Base-by-base conservation (phyloP, 2,329 filamentous ascomycete species). In the Fusarium annulatum region DNA sequence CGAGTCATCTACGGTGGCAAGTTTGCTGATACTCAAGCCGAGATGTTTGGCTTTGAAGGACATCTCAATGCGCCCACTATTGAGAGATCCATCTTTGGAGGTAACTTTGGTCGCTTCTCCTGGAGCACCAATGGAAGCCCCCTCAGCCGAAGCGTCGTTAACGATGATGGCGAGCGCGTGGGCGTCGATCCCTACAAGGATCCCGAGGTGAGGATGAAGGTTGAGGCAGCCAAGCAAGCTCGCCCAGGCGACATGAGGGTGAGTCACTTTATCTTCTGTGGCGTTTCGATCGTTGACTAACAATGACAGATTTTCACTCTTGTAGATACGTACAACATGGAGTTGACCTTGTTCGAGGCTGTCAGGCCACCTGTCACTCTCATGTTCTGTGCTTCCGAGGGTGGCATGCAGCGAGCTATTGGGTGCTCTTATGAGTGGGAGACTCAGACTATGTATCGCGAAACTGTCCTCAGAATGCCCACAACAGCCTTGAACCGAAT, bases 281-380 rank as follows among this genome's bases (percentile, higher is more conserved):
- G 2, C n/a, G 21, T 12, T 33, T 26, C 26, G 19, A n/a, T n/a
- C 0, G 2, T 23, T 48, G 15, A 34, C 72, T 74, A 34, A 75
- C 49, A n/a, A 15, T 28, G 8, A 4, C 51, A 79, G 74, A 73
- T 81, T 34, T 83, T 83, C 41, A 83, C 82, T 4, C 77, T 83
- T 19, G 79, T 83, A 1, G 82, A 83, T 41, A 82, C 81, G 2
- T 80, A 78, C 65, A 80, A 79, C 71, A 80, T 83, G 80, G 66
- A 78, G 45, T 55, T 80, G 39, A 83, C 80, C 9, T 65, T 82
- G 6, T 83, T 83, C 28, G 75, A 82, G 43, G 80, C 81, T 4
- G 77, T 73, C 30, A 60, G 74, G 19, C 77, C 77, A 9, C 77
- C 77, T 0, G 71, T 65, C 7, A 76, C 76, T 21, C 73, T 78